Percentiles rank a stretch among this genome's conserved stretches.
These are phyloP conservation scores for Scheffersomyces titani DNA, from an alignment of 1,139 yeast species.

Conservation along the genomic window DNA sequence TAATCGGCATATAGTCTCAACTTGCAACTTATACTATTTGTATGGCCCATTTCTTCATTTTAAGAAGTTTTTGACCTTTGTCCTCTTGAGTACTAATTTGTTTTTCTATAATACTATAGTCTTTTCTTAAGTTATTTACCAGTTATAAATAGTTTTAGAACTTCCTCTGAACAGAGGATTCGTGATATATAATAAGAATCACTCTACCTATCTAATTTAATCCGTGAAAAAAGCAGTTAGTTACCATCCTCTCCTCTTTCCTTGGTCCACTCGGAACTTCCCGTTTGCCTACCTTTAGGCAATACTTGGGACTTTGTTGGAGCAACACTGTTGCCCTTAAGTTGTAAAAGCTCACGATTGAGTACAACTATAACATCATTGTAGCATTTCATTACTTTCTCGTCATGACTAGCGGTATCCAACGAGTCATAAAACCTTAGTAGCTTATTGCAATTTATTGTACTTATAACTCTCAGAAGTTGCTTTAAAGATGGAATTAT, in stretches of 20 bases:
- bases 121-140: no score
- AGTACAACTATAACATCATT: constrained; percentile 8
- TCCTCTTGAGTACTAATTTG: no score
- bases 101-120: no score
- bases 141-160: no score
- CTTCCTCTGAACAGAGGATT: no score
- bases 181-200: no score
- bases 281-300: constrained; percentile 67
- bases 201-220: no score
- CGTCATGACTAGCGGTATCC: neutral
- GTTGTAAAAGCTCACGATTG: constrained; percentile 7
- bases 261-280: constrained; percentile 72
- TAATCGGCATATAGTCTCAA: no score
- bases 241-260: constrained; percentile 76
- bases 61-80: no score
- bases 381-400: constrained; percentile 3
- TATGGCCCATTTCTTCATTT: no score
- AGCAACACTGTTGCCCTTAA: constrained; percentile 3
- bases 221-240: constrained; percentile 1
- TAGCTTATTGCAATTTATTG: constrained; percentile 30
- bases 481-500: constrained; percentile 38
- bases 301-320: constrained; percentile 8
- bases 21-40: no score
- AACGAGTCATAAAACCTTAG: neutral
- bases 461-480: constrained; percentile 36